Evolutionary conservation across 116 monocot genomes (phyloP).

Genomic region (Papilionanthe hybrid): DNA sequence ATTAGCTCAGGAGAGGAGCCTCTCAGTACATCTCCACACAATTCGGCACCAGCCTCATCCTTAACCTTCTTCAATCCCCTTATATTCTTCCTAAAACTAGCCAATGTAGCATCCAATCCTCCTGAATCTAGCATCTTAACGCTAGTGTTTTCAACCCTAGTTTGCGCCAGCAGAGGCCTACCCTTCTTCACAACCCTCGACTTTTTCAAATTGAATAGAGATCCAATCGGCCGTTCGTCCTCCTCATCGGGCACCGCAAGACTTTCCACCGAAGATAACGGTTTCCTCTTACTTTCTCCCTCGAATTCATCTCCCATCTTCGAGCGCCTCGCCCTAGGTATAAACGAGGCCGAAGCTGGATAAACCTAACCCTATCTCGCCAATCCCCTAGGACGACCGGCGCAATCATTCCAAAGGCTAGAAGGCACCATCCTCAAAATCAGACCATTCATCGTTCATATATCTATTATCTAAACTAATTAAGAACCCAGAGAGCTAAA

Average conservation of each 20-base stretch:
- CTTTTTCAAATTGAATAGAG: conserved; percentile 49
- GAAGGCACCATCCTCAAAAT: not conserved
- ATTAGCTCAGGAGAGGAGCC: conserved; percentile 1
- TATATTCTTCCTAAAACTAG: conserved; percentile 64
- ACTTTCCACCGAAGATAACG: not conserved
- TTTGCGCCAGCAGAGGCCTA: conserved; percentile 4
- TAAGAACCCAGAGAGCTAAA: not conserved
- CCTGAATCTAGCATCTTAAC: conserved; percentile 15
- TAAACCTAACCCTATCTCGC: conserved; percentile 21
- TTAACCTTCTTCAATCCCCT: conserved; percentile 53
- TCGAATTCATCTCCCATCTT: conserved; percentile 24
- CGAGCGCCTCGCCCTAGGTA: not conserved
- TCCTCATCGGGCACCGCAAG: conserved; percentile 40
- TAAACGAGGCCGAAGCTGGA: not conserved
- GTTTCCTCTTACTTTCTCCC: conserved; percentile 24
- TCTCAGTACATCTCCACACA: conserved; percentile 6
- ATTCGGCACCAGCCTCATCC: conserved; percentile 13
- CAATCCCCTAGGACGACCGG: not conserved
- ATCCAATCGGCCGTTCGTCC: conserved; percentile 55
- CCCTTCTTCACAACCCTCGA: conserved; percentile 27
- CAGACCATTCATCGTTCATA: conserved; percentile 5
- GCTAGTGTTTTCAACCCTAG: conserved; percentile 19
- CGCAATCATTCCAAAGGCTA: not conserved
- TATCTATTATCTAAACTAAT: not conserved
- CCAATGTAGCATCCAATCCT: conserved; percentile 68